Evolutionary conservation across 805 yeast genomes (phyloP).

Genomic region (Gaillardinia entomophila): DNA sequence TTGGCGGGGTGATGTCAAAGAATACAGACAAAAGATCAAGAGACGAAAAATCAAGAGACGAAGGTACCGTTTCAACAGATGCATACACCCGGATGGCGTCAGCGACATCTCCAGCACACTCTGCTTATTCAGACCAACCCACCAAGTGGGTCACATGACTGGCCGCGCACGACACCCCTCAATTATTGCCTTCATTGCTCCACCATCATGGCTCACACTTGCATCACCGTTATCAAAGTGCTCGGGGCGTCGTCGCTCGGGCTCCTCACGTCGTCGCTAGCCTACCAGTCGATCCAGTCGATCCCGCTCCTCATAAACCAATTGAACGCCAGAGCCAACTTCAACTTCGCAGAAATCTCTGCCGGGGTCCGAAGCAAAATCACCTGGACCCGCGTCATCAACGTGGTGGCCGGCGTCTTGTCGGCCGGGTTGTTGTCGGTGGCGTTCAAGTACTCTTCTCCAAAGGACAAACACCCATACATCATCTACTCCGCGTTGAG

Average conservation of each 20-base stretch:
- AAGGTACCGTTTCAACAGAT: no score
- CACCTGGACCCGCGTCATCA: constrained; percentile 14
- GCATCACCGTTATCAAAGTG: constrained; percentile 46
- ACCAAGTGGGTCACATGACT: no score
- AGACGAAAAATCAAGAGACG: no score
- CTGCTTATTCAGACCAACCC: no score
- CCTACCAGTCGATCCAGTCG: constrained; percentile 31
- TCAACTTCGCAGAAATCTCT: constrained; percentile 8
- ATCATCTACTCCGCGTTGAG: constrained; percentile 59
- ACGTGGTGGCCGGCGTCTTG: constrained; percentile 37
- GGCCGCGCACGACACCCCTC: no score
- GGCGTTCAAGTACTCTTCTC: constrained; percentile 55
- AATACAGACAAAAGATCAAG: no score
- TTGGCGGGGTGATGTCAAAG: no score
- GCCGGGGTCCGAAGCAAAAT: constrained; percentile 17
- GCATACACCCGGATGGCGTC: no score
- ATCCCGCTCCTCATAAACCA: constrained; percentile 23
- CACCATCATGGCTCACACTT: constrained; percentile 20
- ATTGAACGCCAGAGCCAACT: constrained; percentile 17
- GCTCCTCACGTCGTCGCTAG: constrained; percentile 48
- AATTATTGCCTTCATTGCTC: no score
- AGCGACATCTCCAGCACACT: no score
- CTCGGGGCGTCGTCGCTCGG: constrained; percentile 67
- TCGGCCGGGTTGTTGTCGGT: constrained; percentile 47
- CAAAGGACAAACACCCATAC: constrained; percentile 63